Evolutionary conservation across 768 basidiomycete genomes (phyloP).

Genomic region (Russula emetica): DNA sequence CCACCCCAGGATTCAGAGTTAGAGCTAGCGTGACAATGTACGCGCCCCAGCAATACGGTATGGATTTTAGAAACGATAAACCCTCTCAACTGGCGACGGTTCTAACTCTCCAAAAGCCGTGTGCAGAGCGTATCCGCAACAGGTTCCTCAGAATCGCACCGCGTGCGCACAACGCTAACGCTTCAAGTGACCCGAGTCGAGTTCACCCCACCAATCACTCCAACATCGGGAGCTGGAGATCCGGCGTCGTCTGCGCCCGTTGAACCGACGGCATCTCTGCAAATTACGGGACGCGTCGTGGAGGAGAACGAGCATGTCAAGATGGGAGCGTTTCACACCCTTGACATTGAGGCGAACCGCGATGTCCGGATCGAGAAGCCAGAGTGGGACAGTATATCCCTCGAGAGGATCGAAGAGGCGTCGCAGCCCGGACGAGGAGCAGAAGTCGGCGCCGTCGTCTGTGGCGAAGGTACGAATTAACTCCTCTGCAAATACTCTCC

Average conservation of each 20-base stretch:
- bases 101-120: conserved; percentile 45
- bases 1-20: conserved; percentile 19
- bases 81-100: background rate
- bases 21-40: conserved; percentile 64
- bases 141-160: conserved; percentile 89
- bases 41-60: conserved; percentile 82
- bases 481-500: background rate
- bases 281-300: conserved; percentile 82
- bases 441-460: conserved; percentile 93
- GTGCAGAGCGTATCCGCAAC: conserved; percentile 88
- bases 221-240: conserved; percentile 42
- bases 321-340: conserved; percentile 90
- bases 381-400: conserved; percentile 90
- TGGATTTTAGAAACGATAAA: conserved; percentile 25
- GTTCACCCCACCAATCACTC: conserved; percentile 66
- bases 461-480: conserved; percentile 67
- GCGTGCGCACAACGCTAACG: conserved; percentile 81
- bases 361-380: conserved; percentile 89
- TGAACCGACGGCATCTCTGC: conserved; percentile 55
- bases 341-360: conserved; percentile 88
- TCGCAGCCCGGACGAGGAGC: conserved; percentile 93
- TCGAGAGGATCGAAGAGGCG: conserved; percentile 77
- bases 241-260: conserved; percentile 29
- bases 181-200: conserved; percentile 73
- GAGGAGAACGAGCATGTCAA: conserved; percentile 86